Evolutionary conservation across 805 yeast genomes (phyloP), one percentile per base, ranked within the genome.

Genomic region (Candida sonorensis): DNA sequence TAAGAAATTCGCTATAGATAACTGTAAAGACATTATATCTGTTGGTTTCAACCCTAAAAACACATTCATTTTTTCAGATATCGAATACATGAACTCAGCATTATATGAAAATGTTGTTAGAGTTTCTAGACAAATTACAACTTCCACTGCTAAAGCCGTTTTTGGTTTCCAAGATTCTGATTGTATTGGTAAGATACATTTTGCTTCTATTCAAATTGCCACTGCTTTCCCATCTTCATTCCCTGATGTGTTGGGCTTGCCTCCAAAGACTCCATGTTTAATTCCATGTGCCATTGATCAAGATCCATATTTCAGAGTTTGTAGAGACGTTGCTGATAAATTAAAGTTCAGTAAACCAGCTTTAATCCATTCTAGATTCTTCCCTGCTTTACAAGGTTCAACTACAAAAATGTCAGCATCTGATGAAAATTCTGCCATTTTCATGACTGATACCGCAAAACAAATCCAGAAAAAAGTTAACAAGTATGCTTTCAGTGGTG

Each of bases 241-340:
- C 73, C 98, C 97, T 3, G 95, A 81, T 42, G 82, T 92, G 16
- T 72, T 92, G 47, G 96, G 85, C 6, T 62, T 80, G 50, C 85
- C 94, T 28, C 67, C 78, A 30, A 92, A 88, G 65, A 86, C 97
- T 0, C 97, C 96, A 41, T 86, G 95, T 61, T 68, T 92, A 59
- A 92, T 92, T 59, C 98, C 98, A 24, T 92, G 98, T 70, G 98
- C 98, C 29, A 92, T 92, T 56, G 98, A 92, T 58, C 98, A 90
- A 67, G 98, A 92, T 60, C 97, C 98, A 19, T 92, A 92, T 61
- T 92, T 92, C 68, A 75, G 98, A 62, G 94, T 92, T 15, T 85
- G 95, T 61, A 75, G 98, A 63, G 98, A 92, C 57, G 98, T 92
- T 44, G 97, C 98, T 9, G 87, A 79, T 51, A 92, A 90, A 61